phyloP scores from a whole-genome alignment of 352 stramenopile genomes.

The Phytopythium sindhum region DNA sequence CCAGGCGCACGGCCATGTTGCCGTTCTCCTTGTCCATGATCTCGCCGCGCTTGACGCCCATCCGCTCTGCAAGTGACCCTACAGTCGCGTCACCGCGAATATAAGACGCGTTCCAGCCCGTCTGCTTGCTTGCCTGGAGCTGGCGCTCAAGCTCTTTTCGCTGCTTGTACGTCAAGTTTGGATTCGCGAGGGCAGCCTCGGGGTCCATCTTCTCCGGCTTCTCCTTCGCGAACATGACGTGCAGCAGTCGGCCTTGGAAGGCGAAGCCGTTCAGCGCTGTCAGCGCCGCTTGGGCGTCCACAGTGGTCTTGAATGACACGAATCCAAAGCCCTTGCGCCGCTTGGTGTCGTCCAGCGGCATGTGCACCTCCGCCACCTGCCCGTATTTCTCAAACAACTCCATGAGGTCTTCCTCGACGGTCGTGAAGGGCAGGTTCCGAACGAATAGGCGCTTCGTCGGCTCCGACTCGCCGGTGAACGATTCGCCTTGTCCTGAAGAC shows the following conservation, averaged over 20 bases:
- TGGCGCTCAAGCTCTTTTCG: slow-evolving; percentile 90
- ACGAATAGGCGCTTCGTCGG: slow-evolving; percentile 93
- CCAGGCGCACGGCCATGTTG: slow-evolving; percentile 97
- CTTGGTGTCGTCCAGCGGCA: slow-evolving; percentile 95
- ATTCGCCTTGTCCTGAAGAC: slow-evolving; percentile 8
- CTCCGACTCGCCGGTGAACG: slow-evolving; percentile 25
- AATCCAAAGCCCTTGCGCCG: slow-evolving; percentile 98
- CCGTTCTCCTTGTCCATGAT: slow-evolving; percentile 94
- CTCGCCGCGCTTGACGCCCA: slow-evolving; percentile 92
- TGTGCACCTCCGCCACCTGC: slow-evolving; percentile 91
- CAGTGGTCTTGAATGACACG: slow-evolving; percentile 91
- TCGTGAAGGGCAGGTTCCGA: slow-evolving; percentile 96
- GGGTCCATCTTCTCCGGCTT: slow-evolving; percentile 65
- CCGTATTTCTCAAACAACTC: slow-evolving; percentile 90
- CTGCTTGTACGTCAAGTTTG: slow-evolving; percentile 86
- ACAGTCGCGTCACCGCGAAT: slow-evolving; percentile 75
- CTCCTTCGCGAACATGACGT: slow-evolving; percentile 90
- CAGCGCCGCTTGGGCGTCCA: slow-evolving; percentile 88
- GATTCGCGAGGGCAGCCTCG: slow-evolving; percentile 50
- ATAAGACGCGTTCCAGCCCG: slow-evolving; percentile 95
- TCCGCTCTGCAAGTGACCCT: slow-evolving; percentile 72
- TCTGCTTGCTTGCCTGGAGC: slow-evolving; percentile 69
- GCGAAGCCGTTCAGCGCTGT: slow-evolving; percentile 89
- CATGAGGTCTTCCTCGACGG: slow-evolving; percentile 95
- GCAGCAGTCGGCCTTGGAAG: slow-evolving; percentile 95